Evolutionary conservation across 345 rosid species (phyloP).

Genomic region (Brassica rapa): DNA sequence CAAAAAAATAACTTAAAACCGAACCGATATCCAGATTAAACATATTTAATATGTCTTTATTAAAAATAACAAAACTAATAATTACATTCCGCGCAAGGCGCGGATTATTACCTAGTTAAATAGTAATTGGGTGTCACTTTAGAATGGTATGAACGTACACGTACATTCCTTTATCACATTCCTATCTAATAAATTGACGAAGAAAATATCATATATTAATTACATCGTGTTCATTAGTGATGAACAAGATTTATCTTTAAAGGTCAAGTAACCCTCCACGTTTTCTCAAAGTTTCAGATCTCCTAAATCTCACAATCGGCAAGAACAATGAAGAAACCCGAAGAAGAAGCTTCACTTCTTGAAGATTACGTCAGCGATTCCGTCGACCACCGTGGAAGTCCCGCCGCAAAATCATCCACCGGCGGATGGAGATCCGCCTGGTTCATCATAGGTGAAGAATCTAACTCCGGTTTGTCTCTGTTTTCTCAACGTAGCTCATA

Average conservation of each 20-base stretch:
- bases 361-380: conserved; percentile 33
- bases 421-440: conserved; percentile 40
- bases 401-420: conserved; percentile 33
- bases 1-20: too few species aligned
- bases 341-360: conserved; percentile 23
- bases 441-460: conserved; percentile 34
- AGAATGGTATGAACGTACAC: background rate
- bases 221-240: conserved; percentile 7
- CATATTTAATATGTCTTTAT: too few species aligned
- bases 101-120: background rate
- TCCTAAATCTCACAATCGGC: background rate
- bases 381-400: conserved; percentile 28
- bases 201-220: background rate
- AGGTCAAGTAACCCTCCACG: background rate
- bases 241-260: background rate
- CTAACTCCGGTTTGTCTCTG: background rate
- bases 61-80: too few species aligned
- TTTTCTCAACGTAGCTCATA: background rate
- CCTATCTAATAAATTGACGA: background rate
- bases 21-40: too few species aligned
- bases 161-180: background rate
- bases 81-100: too few species aligned
- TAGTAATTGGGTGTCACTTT: background rate
- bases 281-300: background rate
- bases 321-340: conserved; percentile 18